Percentiles rank a stretch among this genome's conserved stretches.
These are phyloP conservation scores for Globisporangium camurandrum DNA, from an alignment of 352 stramenopile genomes.

Conservation along the genomic window DNA sequence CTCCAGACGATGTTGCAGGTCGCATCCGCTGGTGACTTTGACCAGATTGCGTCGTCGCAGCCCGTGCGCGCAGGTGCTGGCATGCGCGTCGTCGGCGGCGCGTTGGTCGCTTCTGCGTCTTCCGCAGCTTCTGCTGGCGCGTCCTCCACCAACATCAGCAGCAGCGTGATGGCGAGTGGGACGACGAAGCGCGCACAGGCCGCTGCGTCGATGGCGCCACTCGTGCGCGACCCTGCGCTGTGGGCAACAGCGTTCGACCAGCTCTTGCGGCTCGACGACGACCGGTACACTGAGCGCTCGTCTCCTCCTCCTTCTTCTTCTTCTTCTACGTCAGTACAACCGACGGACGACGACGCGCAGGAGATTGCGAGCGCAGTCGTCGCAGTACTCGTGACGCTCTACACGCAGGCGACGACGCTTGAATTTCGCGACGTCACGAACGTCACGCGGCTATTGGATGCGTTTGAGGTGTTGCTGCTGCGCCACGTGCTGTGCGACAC, in stretches of 20 bases:
- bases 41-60: constrained; percentile 61
- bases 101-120: constrained; percentile 41
- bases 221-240: constrained; percentile 38
- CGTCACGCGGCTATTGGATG: constrained; percentile 49
- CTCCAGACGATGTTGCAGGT: constrained; percentile 82
- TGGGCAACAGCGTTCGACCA: constrained; percentile 67
- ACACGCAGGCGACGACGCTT: constrained; percentile 61
- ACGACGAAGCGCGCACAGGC: constrained; percentile 10
- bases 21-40: constrained; percentile 58
- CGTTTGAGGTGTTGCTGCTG: constrained; percentile 58
- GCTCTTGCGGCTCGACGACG: constrained; percentile 45
- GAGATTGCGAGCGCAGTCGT: constrained; percentile 77
- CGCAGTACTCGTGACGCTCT: constrained; percentile 64
- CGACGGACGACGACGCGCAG: constrained; percentile 73
- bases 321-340: no score
- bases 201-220: constrained; percentile 7
- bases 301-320: no score
- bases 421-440: constrained; percentile 66
- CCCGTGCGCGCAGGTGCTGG: constrained; percentile 76
- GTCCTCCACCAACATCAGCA: no score
- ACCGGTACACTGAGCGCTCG: constrained; percentile 25
- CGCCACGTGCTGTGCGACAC: constrained; percentile 48
- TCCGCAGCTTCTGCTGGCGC: no score
- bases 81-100: constrained; percentile 88
- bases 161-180: not conserved